Conservation (phyloP, 1,139 yeast species). For the Sugiyamaella neomexicana region DNA sequence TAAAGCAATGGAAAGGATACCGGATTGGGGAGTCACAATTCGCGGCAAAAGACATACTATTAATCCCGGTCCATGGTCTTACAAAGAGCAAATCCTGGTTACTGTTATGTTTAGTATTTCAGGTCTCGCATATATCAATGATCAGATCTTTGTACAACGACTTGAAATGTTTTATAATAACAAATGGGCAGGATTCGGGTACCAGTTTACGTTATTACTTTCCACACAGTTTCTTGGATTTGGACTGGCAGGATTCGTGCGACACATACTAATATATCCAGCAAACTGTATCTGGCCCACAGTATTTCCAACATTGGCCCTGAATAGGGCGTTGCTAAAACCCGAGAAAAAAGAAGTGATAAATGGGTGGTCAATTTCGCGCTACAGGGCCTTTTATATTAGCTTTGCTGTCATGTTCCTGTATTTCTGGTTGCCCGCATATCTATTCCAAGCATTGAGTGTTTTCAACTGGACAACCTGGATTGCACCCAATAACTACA, state of each 20-base stretch:
- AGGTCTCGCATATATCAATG: conserved; percentile 49
- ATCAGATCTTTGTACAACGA: conserved; percentile 49
- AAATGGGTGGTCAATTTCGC: conserved; percentile 54
- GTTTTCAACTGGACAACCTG: conserved; percentile 63
- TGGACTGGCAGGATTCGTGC: conserved; percentile 61
- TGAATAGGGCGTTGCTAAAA: conserved; percentile 53
- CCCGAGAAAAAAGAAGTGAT: conserved; percentile 45
- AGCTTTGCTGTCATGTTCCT: conserved; percentile 45
- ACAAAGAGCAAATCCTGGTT: conserved; percentile 67
- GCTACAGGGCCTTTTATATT: conserved; percentile 49
- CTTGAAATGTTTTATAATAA: conserved; percentile 44
- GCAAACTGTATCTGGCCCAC: conserved; percentile 59
- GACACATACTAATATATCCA: conserved; percentile 61
- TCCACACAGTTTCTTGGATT: conserved; percentile 62
- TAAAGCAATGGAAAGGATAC: conserved; percentile 46
- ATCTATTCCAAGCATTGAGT: conserved; percentile 50
- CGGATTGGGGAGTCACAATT: conserved; percentile 49
- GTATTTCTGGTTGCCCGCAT: conserved; percentile 61
- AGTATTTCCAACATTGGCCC: conserved; percentile 55
- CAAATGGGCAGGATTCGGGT: conserved; percentile 52
- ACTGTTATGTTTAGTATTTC: conserved; percentile 48
- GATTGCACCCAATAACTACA: conserved; percentile 56
- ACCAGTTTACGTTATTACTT: conserved; percentile 51
- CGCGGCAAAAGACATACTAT: conserved; percentile 45
- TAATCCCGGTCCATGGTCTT: conserved; percentile 64